phyloP scores from a whole-genome alignment of 1,284 basidiomycete species.

The Rhodofomes roseus region DNA sequence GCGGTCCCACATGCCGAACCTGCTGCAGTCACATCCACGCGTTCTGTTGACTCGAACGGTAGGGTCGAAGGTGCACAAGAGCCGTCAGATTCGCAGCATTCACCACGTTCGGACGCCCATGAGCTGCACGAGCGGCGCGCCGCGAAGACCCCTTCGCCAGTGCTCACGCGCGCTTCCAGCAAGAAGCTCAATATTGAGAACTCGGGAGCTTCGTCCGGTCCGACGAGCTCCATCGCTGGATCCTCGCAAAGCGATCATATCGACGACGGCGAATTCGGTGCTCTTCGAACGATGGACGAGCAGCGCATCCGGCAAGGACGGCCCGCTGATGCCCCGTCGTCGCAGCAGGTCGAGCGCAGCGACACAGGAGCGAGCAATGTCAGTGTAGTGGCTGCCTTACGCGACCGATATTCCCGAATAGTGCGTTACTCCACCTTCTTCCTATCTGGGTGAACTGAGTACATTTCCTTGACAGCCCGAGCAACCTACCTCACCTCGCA shows the following conservation, averaged over 20 bases:
- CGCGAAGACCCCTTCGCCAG: not conserved
- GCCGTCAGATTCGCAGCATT: not conserved
- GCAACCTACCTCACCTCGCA: constrained; percentile 50
- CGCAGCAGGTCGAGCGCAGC: constrained; percentile 24
- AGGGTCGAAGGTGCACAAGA: not conserved
- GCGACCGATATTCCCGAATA: constrained; percentile 53
- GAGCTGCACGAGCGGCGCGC: not conserved
- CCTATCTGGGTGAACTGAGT: not conserved
- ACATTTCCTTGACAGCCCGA: constrained; percentile 37
- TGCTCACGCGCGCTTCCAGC: not conserved
- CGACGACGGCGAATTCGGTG: constrained; percentile 36
- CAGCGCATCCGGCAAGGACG: constrained; percentile 8
- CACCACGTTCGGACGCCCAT: not conserved
- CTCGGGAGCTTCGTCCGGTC: not conserved
- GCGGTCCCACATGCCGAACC: not conserved
- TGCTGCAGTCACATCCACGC: not conserved
- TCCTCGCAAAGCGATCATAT: constrained; percentile 28
- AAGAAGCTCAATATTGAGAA: not conserved
- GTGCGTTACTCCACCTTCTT: constrained; percentile 35
- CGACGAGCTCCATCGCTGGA: not conserved
- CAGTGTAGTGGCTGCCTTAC: constrained; percentile 65
- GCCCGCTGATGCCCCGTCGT: constrained; percentile 11
- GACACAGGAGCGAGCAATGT: constrained; percentile 42
- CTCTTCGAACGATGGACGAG: constrained; percentile 13
- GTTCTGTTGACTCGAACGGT: not conserved